Evolutionary conservation across 2,329 filamentous ascomycete genomes (phyloP).

Genomic region (Westerdykella sp.): DNA sequence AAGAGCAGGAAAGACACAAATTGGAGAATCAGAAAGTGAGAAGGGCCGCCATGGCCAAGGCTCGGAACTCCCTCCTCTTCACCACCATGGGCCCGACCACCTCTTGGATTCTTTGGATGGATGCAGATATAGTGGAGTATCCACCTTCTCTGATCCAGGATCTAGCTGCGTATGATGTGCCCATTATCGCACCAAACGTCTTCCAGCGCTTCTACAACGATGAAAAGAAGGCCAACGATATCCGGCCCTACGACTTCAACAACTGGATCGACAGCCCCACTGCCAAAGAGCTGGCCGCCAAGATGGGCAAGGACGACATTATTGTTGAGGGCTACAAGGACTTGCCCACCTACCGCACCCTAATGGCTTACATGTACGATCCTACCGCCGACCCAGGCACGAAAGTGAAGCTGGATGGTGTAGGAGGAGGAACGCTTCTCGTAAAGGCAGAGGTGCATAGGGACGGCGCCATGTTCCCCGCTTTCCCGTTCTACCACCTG

Average conservation of each 20-base stretch:
- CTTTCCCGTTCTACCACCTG: conserved; percentile 92
- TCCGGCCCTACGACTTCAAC: conserved; percentile 93
- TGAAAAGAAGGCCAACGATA: conserved; percentile 64
- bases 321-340: conserved; percentile 88
- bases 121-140: conserved; percentile 85
- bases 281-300: conserved; percentile 66
- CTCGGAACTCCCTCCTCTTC: conserved; percentile 89
- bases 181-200: conserved; percentile 93
- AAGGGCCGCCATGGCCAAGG: conserved; percentile 84
- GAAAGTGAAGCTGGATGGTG: conserved; percentile 78
- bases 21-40: conserved; percentile 82
- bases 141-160: conserved; percentile 84
- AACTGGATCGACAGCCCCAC: conserved; percentile 88
- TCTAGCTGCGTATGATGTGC: conserved; percentile 76
- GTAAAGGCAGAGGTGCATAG: conserved; percentile 96
- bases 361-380: conserved; percentile 79
- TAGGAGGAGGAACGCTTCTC: conserved; percentile 84
- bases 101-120: conserved; percentile 95
- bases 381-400: conserved; percentile 48
- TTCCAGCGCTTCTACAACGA: conserved; percentile 72
- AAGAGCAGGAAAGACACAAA: conserved; percentile 85
- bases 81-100: conserved; percentile 86
- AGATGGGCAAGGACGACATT: conserved; percentile 88
- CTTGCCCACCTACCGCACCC: conserved; percentile 81
- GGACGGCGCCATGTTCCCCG: conserved; percentile 96